Evolutionary conservation across 306 rosid species (phyloP), one percentile per base, ranked within the genome.

Genomic region (Mimosa pudica): DNA sequence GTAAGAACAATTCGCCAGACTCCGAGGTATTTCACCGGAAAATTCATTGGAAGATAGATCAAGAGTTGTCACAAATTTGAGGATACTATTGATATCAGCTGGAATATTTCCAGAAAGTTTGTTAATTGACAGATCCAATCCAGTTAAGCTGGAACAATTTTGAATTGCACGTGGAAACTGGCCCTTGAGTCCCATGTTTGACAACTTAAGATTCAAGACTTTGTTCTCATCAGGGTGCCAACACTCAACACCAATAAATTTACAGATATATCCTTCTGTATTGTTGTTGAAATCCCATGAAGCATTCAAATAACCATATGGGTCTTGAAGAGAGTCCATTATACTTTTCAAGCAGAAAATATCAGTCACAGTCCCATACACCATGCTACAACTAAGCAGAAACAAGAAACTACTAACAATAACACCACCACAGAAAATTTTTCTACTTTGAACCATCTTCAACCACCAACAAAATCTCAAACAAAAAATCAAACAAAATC

Each of bases 401-500:
- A 68, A 48, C 73, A 47, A 44, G 73, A 44, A 44, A 68, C 20
- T 68, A 17, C 44, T 68, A 44, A 44, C 4, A 68, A 44, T 4
- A 68, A 68, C 8, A 68, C 10, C 8, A 68, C 36, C 54, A 18
- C 73, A 8, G 73, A 18, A 44, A 68, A 11, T 68, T 68, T 54
- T 36, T 54, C 54, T 68, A 42, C 36, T 68, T 35, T 9, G n/a
- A 42, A 44, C 54, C 73, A 68, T 68, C 73, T 44, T 68, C 36
- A 42, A 30, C 54, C 54, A 44, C 82, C 24, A 78, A 41, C 82
- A 30, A 24, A 24, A 79, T 75, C 86, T 76, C 71, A 79, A 77
- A 75, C 82, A 30, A 24, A 24, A 79, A 71, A 84, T 76, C 71
- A 79, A 77, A 75, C 74, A 57, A 79, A 65, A 71, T 16, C 74